phyloP scores from a whole-genome alignment of 108 stramenopile species.

The Nannochloropsis granulata region DNA sequence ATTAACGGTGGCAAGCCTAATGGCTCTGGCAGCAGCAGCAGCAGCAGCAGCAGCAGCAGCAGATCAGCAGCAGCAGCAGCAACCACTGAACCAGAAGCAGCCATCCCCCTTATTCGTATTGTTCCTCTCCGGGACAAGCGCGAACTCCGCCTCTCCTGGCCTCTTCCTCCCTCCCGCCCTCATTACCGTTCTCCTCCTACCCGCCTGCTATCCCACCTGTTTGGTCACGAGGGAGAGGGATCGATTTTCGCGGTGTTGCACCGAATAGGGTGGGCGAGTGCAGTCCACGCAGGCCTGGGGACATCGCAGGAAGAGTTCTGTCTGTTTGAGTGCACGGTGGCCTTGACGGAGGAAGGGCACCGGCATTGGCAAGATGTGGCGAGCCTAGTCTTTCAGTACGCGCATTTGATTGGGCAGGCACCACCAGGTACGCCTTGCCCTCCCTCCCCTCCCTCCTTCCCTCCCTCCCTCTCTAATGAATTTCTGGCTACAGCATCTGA shows the following conservation, averaged over 20 bases:
- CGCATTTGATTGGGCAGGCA: background rate
- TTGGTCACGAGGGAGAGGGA: slow-evolving; percentile 59
- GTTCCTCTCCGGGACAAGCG: background rate
- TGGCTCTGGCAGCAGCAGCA: background rate
- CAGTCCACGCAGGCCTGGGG: slow-evolving; percentile 53
- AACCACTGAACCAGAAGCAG: background rate
- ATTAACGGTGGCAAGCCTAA: background rate
- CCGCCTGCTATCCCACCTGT: slow-evolving; percentile 43
- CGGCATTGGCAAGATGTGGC: slow-evolving; percentile 6
- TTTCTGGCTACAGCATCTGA: no score
- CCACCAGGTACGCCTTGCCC: background rate
- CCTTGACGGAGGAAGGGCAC: slow-evolving; percentile 13
- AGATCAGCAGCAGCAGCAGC: background rate
- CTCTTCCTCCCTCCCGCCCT: slow-evolving; percentile 4
- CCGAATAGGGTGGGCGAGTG: slow-evolving; percentile 52
- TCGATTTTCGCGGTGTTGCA: slow-evolving; percentile 52
- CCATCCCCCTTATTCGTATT: background rate
- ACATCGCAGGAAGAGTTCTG: slow-evolving; percentile 15
- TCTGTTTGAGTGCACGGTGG: slow-evolving; percentile 10
- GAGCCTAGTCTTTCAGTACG: slow-evolving; percentile 4
- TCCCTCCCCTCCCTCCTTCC: background rate
- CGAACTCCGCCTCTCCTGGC: background rate
- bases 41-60: background rate
- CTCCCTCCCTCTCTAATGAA: background rate
- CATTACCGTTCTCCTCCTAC: slow-evolving; percentile 4